Evolutionary conservation across 2,329 filamentous ascomycete genomes (phyloP), one percentile per base, ranked within the genome.

Genomic region (Colletotrichum simmondsii): DNA sequence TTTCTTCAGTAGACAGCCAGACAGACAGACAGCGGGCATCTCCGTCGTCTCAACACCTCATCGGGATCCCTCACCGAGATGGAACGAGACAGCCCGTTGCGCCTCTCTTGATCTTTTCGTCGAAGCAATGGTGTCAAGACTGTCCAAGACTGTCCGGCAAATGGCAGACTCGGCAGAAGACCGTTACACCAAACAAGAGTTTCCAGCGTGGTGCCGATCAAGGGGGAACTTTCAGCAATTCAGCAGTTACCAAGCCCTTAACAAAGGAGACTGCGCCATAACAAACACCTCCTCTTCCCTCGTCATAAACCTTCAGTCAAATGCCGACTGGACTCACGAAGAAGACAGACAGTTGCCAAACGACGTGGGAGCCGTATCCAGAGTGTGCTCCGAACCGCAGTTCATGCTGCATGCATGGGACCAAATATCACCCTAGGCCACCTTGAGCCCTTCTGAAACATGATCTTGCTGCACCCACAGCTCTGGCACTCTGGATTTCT

Each of bases 391-490:
- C 68, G 63, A 56, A 61, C 32, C 52, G 56, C 57, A 58, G 57
- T 35, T 49, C 56, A 56, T 61, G 24, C 56, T 52, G 68, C 37
- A 67, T 52, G 68, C 37, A 67, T 70, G 54, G 54, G 42, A 53
- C 54, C 5, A 60, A n/a, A 24, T 52, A 49, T 49, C 42, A 49
- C 19, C 30, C 37, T 16, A 42, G 37, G 49, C 14, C 35, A 10
- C 37, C 26, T 60, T n/a, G 62, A 54, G 63, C 52, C n/a, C 5
- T 60, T 63, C 60, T 72, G 54, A 69, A 69, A 65, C 59, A 26
- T 30, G 30, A 37, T 60, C 30, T 56, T 14, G 24, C 65, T 30
- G 52, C 30, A 12, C 19, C 14, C 26, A 26, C 19, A 46, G 60
- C 30, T 11, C 49, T 32, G n/a, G 26, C 24, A 28, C 37, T 19